Percentiles rank a stretch among this genome's conserved stretches.
These are phyloP conservation scores for Alopecurus myosuroides DNA, from an alignment of 176 grass and related monocot genomes.

Conservation along the genomic window DNA sequence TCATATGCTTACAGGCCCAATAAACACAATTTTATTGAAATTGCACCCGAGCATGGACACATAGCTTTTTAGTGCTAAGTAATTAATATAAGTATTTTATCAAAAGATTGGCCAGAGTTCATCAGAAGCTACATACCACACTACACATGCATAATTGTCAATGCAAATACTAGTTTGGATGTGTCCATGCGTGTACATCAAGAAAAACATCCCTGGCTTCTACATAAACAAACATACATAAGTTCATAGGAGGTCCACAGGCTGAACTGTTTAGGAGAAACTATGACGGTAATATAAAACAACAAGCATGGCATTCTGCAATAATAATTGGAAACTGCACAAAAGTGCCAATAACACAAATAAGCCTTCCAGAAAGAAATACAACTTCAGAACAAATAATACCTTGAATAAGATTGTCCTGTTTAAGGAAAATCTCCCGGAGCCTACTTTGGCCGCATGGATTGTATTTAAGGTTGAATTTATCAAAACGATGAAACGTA, in stretches of 20 bases:
- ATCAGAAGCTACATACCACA: neutral
- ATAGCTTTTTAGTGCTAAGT: neutral
- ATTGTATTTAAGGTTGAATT: constrained; percentile 99
- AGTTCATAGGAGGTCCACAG: constrained; percentile 2
- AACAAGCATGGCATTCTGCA: neutral
- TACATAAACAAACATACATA: neutral
- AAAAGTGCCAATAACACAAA: constrained; percentile 5
- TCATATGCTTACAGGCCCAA: neutral
- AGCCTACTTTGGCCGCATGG: constrained; percentile 96
- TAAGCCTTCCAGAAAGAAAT: constrained; percentile 7
- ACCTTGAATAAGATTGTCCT: constrained; percentile 99
- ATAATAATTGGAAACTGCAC: neutral
- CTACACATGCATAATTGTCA: neutral
- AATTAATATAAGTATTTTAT: neutral
- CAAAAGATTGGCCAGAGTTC: neutral
- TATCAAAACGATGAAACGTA: constrained; percentile 99
- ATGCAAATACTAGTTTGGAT: constrained; percentile 7
- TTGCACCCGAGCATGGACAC: neutral
- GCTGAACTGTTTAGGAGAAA: constrained; percentile 3
- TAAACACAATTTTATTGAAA: neutral
- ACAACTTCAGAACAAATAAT: constrained; percentile 12
- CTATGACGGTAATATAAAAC: constrained; percentile 5
- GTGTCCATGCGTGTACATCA: neutral
- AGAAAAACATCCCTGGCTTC: neutral
- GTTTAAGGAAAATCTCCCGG: constrained; percentile 96